Conservation (phyloP, 148 eudicot genomes). For the Diospyros lotus region DNA sequence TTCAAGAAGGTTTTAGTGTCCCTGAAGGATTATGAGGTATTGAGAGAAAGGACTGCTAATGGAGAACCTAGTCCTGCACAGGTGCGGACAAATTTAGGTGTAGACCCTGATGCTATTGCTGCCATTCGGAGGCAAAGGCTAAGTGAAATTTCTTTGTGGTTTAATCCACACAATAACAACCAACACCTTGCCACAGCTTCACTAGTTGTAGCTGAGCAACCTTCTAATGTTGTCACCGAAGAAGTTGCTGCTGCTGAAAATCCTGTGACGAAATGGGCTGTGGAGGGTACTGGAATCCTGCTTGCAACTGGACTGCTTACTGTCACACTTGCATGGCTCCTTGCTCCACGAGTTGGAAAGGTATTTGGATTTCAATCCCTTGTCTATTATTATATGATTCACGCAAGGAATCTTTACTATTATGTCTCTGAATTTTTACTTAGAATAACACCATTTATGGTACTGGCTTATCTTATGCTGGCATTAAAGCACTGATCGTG, state of each 20-base stretch:
- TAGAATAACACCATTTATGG: not conserved
- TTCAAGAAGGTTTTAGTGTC: slow-evolving; percentile 58
- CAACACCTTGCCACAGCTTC: slow-evolving; percentile 35
- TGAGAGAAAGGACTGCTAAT: slow-evolving; percentile 69
- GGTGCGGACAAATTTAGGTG: slow-evolving; percentile 44
- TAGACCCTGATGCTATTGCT: slow-evolving; percentile 93
- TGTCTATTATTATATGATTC: not conserved
- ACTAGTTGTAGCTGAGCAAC: slow-evolving; percentile 49
- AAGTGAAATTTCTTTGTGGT: slow-evolving; percentile 85
- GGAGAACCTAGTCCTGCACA: slow-evolving; percentile 57
- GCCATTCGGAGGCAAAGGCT: slow-evolving; percentile 84
- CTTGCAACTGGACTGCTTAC: slow-evolving; percentile 90
- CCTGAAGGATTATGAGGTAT: slow-evolving; percentile 71
- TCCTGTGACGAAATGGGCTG: slow-evolving; percentile 85
- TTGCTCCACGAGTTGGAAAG: slow-evolving; percentile 95
- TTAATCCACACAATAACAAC: slow-evolving; percentile 53
- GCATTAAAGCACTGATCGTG: too few relatives aligned
- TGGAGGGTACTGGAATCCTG: slow-evolving; percentile 81
- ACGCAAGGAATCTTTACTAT: not conserved
- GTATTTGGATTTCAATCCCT: slow-evolving; percentile 21
- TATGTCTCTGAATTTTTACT: too few relatives aligned
- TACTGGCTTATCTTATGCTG: too few relatives aligned
- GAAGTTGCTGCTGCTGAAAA: slow-evolving; percentile 46
- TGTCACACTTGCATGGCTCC: slow-evolving; percentile 83
- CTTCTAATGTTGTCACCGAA: slow-evolving; percentile 38